These are phyloP conservation scores for Gastrodia elata DNA, from an alignment of 106 monocot genomes.

Conservation along the genomic window DNA sequence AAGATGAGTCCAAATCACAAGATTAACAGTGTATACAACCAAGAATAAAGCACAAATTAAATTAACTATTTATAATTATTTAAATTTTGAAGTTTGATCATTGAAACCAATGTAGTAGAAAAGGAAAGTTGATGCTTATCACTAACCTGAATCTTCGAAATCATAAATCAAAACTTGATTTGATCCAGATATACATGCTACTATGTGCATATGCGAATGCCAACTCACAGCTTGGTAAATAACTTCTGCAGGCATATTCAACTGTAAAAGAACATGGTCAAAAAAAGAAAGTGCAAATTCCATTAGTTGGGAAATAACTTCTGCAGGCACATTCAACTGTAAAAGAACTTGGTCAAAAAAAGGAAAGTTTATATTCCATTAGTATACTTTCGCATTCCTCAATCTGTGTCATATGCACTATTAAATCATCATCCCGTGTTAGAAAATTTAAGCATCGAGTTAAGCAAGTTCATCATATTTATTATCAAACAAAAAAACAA, in stretches of 20 bases:
- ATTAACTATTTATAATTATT: not conserved
- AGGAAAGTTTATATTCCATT: not conserved
- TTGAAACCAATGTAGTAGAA: constrained; percentile 7
- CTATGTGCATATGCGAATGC: constrained; percentile 70
- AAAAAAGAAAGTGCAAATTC: no score
- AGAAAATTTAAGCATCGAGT: constrained; percentile 1
- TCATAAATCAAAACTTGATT: constrained; percentile 74
- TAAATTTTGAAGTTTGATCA: not conserved
- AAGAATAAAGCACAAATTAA: not conserved
- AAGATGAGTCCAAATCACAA: constrained; percentile 7
- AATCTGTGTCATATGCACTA: not conserved
- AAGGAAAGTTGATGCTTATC: constrained; percentile 6
- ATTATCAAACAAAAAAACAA: not conserved
- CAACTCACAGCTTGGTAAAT: constrained; percentile 63
- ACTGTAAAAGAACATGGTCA: no score
- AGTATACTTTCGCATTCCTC: not conserved
- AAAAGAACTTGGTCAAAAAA: constrained; percentile 14
- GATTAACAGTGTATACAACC: not conserved
- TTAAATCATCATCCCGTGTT: not conserved
- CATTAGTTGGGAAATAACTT: constrained; percentile 53
- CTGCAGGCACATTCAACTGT: constrained; percentile 37
- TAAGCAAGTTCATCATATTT: not conserved
- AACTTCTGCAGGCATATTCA: constrained; percentile 31
- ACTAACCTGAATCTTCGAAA: constrained; percentile 76
- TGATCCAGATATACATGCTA: constrained; percentile 88